Conservation (phyloP, 1,284 basidiomycete species). For the Termitomyces sp. region DNA sequence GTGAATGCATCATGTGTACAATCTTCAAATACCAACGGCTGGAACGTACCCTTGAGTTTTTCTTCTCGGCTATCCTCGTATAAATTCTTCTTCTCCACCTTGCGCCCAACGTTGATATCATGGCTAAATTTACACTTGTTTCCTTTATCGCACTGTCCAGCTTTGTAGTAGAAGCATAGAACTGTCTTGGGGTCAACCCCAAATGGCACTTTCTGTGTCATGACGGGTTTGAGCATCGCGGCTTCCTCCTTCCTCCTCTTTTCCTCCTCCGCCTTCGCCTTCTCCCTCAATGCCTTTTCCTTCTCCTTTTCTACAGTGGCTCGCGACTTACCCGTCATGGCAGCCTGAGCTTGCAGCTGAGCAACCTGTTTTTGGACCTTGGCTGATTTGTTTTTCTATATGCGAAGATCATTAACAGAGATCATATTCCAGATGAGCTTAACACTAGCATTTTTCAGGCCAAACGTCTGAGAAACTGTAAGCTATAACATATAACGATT, state of each 20-base stretch:
- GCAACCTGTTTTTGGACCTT: constrained; percentile 88
- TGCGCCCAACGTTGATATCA: constrained; percentile 82
- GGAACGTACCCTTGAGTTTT: constrained; percentile 60
- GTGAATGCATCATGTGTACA: constrained; percentile 4
- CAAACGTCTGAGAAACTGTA: constrained; percentile 61
- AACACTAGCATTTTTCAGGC: constrained; percentile 77
- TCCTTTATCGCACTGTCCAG: constrained; percentile 86
- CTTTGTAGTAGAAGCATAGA: constrained; percentile 86
- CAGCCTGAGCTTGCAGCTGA: constrained; percentile 72
- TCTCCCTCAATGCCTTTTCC: constrained; percentile 74
- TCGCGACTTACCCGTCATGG: constrained; percentile 72
- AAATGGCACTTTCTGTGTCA: constrained; percentile 87
- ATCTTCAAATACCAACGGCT: neutral
- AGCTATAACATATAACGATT: constrained; percentile 6
- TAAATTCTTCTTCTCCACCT: constrained; percentile 94
- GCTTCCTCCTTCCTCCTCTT: constrained; percentile 85
- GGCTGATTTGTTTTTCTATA: constrained; percentile 88
- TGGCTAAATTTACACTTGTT: constrained; percentile 96
- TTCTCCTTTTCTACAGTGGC: constrained; percentile 78
- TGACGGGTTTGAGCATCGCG: constrained; percentile 72
- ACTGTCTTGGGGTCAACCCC: constrained; percentile 94
- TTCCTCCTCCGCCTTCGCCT: constrained; percentile 78
- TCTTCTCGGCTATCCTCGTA: constrained; percentile 89
- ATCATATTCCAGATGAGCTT: constrained; percentile 8
- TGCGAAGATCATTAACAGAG: constrained; percentile 10